A percentile compares a stretch with the other conserved stretches of the same genome.
Evolutionary conservation across 2,329 filamentous ascomycete genomes (phyloP).

Genomic region (Diaporthe caulivora): DNA sequence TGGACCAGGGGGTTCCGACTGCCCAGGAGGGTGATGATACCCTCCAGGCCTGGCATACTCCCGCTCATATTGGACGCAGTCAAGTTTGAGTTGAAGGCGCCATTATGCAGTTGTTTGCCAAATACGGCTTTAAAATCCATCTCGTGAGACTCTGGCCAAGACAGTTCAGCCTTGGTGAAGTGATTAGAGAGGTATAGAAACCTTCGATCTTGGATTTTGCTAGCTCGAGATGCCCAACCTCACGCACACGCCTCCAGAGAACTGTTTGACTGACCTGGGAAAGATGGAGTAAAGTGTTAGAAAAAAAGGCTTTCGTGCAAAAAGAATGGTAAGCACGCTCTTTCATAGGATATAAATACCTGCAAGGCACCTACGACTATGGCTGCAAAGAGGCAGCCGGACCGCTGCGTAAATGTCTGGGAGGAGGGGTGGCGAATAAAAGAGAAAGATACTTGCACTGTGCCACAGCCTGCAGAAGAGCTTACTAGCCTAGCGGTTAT

Average conservation of each 20-base stretch:
- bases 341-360: not conserved
- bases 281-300: not conserved
- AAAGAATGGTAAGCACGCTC: not conserved
- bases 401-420: constrained; percentile 6
- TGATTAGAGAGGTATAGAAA: not conserved
- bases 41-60: constrained; percentile 51
- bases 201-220: not conserved
- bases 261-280: not conserved
- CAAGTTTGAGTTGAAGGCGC: constrained; percentile 42
- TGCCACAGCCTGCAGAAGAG: not conserved
- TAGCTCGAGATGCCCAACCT: not conserved
- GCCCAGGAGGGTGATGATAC: constrained; percentile 59
- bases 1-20: constrained; percentile 56
- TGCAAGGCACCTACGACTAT: not conserved
- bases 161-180: not conserved
- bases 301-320: not conserved
- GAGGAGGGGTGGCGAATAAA: not conserved
- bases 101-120: constrained; percentile 41
- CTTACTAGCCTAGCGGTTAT: not conserved
- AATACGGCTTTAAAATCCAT: constrained; percentile 46
- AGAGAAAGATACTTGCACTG: not conserved
- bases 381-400: not conserved
- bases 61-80: constrained; percentile 39
- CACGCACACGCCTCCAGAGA: not conserved
- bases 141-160: not conserved